phyloP scores from a whole-genome alignment of 257 asterid genomes.

The Gentiana straminea region DNA sequence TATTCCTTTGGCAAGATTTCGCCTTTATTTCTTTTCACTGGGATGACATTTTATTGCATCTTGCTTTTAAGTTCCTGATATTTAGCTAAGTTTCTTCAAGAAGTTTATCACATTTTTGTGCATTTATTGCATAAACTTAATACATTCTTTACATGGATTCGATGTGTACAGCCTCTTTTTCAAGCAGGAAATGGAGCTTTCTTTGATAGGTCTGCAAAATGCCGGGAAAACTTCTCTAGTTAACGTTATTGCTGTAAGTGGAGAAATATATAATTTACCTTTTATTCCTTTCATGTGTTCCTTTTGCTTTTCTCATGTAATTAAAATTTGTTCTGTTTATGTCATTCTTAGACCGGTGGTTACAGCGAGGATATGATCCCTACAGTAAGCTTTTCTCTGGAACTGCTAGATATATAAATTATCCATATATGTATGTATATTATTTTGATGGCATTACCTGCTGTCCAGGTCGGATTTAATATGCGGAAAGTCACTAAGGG shows the following conservation, averaged over 20 bases:
- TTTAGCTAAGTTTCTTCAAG: neutral
- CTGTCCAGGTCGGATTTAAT: conserved; percentile 83
- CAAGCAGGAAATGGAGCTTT: conserved; percentile 99
- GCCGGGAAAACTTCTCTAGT: conserved; percentile 99
- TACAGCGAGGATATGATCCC: conserved; percentile 99
- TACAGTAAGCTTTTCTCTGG: conserved; percentile 48
- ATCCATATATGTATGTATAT: neutral
- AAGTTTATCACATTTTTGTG: too few relatives aligned
- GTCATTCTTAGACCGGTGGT: conserved; percentile 76
- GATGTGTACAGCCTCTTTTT: conserved; percentile 64
- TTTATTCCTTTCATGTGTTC: neutral
- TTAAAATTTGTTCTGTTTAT: conserved; percentile 10
- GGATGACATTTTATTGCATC: neutral
- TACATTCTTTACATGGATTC: conserved; percentile 13
- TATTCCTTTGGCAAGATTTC: too few relatives aligned
- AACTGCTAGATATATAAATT: neutral
- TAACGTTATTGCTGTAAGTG: conserved; percentile 89
- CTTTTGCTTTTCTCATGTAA: neutral
- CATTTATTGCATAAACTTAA: neutral
- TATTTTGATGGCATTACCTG: conserved; percentile 7
- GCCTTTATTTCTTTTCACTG: neutral
- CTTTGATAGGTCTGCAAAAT: conserved; percentile 92
- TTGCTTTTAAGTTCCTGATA: neutral
- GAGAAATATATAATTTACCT: conserved; percentile 1
- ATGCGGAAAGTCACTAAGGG: conserved; percentile 98